A percentile compares a stretch with the other conserved stretches of the same genome.
Evolutionary conservation across 2,329 filamentous ascomycete species (phyloP).

Genomic region (Fusarium coffeatum): DNA sequence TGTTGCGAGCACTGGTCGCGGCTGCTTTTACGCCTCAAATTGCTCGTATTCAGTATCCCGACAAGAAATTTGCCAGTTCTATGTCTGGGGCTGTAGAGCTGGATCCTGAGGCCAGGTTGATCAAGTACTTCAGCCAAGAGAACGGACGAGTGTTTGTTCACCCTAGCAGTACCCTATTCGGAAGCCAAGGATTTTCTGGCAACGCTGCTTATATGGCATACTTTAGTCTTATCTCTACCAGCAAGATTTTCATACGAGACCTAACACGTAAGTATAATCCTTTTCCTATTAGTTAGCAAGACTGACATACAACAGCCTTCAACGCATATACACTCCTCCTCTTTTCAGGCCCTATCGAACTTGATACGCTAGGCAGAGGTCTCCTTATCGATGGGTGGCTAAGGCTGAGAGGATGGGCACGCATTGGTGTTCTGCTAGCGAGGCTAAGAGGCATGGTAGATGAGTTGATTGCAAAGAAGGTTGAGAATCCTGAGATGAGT

Average conservation of each 20-base stretch:
- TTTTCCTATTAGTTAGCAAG: not conserved
- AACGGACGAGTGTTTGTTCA: slow-evolving; percentile 93
- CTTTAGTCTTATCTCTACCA: slow-evolving; percentile 91
- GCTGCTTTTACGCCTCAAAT: slow-evolving; percentile 86
- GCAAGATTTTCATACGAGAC: slow-evolving; percentile 91
- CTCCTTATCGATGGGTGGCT: slow-evolving; percentile 94
- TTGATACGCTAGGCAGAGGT: slow-evolving; percentile 89
- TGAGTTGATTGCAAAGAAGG: slow-evolving; percentile 80
- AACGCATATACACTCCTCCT: slow-evolving; percentile 89
- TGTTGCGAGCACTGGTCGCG: slow-evolving; percentile 77
- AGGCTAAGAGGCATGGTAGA: slow-evolving; percentile 88
- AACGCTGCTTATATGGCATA: slow-evolving; percentile 85
- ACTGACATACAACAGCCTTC: slow-evolving; percentile 68
- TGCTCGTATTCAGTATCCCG: slow-evolving; percentile 90
- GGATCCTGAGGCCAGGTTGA: slow-evolving; percentile 90
- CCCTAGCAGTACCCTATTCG: slow-evolving; percentile 87
- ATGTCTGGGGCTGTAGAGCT: slow-evolving; percentile 91
- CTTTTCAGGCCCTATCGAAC: slow-evolving; percentile 84
- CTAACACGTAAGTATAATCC: slow-evolving; percentile 76
- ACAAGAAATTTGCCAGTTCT: slow-evolving; percentile 92
- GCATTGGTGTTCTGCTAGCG: slow-evolving; percentile 90
- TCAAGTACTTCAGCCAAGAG: slow-evolving; percentile 91
- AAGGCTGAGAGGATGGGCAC: slow-evolving; percentile 86
- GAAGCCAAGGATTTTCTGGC: slow-evolving; percentile 79
- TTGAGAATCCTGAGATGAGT: slow-evolving; percentile 77